Conservation (phyloP, 495 filamentous ascomycete genomes). For the Hypoxylon crocopeplum region DNA sequence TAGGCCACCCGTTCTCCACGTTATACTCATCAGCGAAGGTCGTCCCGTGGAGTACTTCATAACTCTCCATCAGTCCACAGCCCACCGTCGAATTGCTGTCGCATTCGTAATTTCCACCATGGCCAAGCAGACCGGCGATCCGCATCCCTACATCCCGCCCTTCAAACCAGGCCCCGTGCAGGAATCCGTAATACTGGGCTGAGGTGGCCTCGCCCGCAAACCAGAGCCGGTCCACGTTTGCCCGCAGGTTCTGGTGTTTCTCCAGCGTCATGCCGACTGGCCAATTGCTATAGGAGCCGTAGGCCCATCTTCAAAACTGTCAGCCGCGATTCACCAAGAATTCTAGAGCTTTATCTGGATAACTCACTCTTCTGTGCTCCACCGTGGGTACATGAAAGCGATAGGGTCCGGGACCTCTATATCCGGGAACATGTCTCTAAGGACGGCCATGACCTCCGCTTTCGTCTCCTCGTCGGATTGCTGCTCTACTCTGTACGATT, state of each 20-base stretch:
- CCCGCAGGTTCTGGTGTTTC: slow-evolving; percentile 74
- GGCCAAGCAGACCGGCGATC: slow-evolving; percentile 55
- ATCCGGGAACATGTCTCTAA: slow-evolving; percentile 70
- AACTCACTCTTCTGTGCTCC: slow-evolving; percentile 61
- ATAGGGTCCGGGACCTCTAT: slow-evolving; percentile 68
- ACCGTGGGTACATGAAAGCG: slow-evolving; percentile 74
- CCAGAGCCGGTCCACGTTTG: slow-evolving; percentile 69
- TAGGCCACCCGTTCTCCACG: slow-evolving; percentile 42
- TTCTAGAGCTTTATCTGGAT: not conserved
- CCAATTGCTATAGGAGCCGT: slow-evolving; percentile 79
- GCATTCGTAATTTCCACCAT: slow-evolving; percentile 24
- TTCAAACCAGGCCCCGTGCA: slow-evolving; percentile 69
- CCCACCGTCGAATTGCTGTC: slow-evolving; percentile 37
- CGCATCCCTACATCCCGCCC: slow-evolving; percentile 60
- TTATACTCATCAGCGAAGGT: slow-evolving; percentile 34
- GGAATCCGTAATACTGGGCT: slow-evolving; percentile 72
- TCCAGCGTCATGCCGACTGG: slow-evolving; percentile 69
- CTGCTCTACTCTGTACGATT: slow-evolving; percentile 69
- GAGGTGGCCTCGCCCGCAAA: slow-evolving; percentile 79
- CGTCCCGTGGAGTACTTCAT: slow-evolving; percentile 39
- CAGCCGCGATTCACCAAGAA: not conserved
- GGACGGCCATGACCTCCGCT: slow-evolving; percentile 64
- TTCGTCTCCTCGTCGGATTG: slow-evolving; percentile 69
- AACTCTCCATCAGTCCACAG: slow-evolving; percentile 33
- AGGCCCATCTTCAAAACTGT: slow-evolving; percentile 57